Conservation (phyloP, 2,329 filamentous ascomycete species). For the Sclerotinia trifoliorum region DNA sequence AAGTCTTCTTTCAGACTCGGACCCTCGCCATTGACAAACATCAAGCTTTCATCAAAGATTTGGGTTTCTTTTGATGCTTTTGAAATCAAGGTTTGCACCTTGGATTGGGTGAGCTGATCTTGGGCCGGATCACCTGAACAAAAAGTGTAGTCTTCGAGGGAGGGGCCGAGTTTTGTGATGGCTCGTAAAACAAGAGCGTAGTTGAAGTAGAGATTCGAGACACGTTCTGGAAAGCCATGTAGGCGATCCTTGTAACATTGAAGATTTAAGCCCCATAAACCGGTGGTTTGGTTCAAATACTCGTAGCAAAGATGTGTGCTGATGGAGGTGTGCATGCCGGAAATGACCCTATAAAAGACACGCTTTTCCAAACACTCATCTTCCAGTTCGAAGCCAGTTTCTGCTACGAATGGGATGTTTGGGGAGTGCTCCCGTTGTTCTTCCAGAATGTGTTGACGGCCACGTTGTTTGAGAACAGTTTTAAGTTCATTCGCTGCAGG, state of each 20-base stretch:
- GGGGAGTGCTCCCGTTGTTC: slow-evolving; percentile 54
- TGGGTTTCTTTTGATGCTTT: slow-evolving; percentile 67
- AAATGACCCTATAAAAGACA: slow-evolving; percentile 95
- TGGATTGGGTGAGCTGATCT: slow-evolving; percentile 75
- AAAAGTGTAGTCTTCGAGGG: slow-evolving; percentile 80
- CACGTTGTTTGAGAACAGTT: slow-evolving; percentile 58
- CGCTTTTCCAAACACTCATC: slow-evolving; percentile 97
- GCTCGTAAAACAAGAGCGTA: slow-evolving; percentile 93
- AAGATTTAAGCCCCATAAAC: slow-evolving; percentile 87
- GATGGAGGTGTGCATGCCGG: slow-evolving; percentile 97
- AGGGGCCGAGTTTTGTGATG: slow-evolving; percentile 82
- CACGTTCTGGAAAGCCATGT: slow-evolving; percentile 79
- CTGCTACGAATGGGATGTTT: slow-evolving; percentile 58
- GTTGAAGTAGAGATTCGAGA: slow-evolving; percentile 99
- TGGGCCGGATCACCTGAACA: slow-evolving; percentile 82
- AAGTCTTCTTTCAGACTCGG: slow-evolving; percentile 93
- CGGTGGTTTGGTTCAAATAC: slow-evolving; percentile 91
- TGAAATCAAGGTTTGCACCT: slow-evolving; percentile 74
- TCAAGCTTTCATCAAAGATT: slow-evolving; percentile 91
- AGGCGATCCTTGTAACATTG: slow-evolving; percentile 86
- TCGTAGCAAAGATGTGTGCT: slow-evolving; percentile 95
- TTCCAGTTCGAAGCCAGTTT: slow-evolving; percentile 70
- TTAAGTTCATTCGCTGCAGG: slow-evolving; percentile 61
- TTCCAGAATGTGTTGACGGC: slow-evolving; percentile 60
- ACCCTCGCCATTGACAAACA: slow-evolving; percentile 81